Evolutionary conservation across 305 asterid species (phyloP).

Genomic region (Fraxinus latifolia): DNA sequence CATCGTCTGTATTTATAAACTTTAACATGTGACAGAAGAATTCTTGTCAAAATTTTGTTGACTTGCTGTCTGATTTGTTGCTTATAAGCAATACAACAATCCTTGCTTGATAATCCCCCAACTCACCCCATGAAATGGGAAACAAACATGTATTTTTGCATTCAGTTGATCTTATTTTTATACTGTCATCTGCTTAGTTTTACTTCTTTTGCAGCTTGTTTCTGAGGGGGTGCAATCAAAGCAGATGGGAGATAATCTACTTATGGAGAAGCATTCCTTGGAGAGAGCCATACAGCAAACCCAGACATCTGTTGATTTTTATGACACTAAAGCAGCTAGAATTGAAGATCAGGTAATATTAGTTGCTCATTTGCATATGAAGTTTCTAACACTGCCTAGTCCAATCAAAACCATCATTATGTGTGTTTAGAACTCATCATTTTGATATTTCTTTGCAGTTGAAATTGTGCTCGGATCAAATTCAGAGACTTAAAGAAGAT

Average conservation of each 20-base stretch:
- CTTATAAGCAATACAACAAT: background rate
- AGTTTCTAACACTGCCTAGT: slow-evolving; percentile 5
- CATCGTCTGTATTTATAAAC: background rate
- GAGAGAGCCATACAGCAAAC: slow-evolving; percentile 64
- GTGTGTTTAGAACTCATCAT: background rate
- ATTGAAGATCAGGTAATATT: slow-evolving; percentile 81
- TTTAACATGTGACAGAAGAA: background rate
- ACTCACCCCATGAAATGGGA: background rate
- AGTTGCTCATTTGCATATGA: slow-evolving; percentile 11
- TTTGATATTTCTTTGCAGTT: slow-evolving; percentile 53
- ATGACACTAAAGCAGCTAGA: slow-evolving; percentile 61
- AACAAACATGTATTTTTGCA: background rate
- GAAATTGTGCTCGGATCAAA: slow-evolving; percentile 66
- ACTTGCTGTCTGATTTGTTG: background rate
- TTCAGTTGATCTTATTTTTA: background rate
- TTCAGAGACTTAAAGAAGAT: slow-evolving; percentile 68
- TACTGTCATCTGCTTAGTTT: slow-evolving; percentile 14
- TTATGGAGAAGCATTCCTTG: slow-evolving; percentile 57
- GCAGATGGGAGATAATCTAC: slow-evolving; percentile 59
- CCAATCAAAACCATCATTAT: background rate
- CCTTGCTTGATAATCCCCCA: background rate
- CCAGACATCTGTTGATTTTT: slow-evolving; percentile 55
- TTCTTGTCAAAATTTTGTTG: background rate
- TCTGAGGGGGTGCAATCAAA: slow-evolving; percentile 77
- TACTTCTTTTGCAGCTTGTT: slow-evolving; percentile 66